Base-by-base conservation (phyloP, 2,329 filamentous ascomycete genomes). In the Talaromyces piceae region DNA sequence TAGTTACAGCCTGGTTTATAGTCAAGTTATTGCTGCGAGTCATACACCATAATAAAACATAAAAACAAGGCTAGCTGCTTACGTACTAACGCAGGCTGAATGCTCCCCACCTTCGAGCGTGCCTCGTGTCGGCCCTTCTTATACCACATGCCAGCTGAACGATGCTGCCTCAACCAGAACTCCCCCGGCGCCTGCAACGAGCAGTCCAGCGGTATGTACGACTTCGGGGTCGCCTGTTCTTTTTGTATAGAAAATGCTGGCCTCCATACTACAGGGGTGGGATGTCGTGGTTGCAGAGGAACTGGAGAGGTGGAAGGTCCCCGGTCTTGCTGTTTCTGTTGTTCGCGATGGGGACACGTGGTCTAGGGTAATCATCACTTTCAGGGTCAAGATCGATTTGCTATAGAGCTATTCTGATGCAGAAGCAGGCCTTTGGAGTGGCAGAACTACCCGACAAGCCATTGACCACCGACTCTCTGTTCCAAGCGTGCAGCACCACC, bases 261-360 rank as follows among this genome's bases (percentile, higher is more conserved):
- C 39, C 20, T 12, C 39, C 9, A 5, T 3, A 1, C 20, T 43
- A 23, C 20, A 13, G 5, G 39, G 12, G 20, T 43, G 39, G 39
- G 57, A 62, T 45, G 41, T 9, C 9, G 45, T 59, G n/a, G 58
- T 62, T 26, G 39, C 52, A 22, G 33, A 58, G 25, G 49, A 56
- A 13, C 52, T 66, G 18, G 54, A 56, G 5, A 53, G 59, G 52
- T 65, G 61, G 59, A 63, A 66, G 37, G 53, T 62, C 6, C 64
- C 65, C 8, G 65, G 65, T 5, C 47, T 67, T n/a, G 54, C 56
- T 16, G 56, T 67, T 18, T 58, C 63, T 6, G 52, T 66, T 6
- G 54, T 66, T 1, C 57, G 64, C 41, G 58, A 57, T 30, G 56
- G 58, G 16, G 53, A 57, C 30, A 60, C 60, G 5, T 61, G 57